These are phyloP conservation scores for Pseudoscleropodium purum DNA, from an alignment of 225 moss, liverwort and hornwort genomes.

Conservation along the genomic window DNA sequence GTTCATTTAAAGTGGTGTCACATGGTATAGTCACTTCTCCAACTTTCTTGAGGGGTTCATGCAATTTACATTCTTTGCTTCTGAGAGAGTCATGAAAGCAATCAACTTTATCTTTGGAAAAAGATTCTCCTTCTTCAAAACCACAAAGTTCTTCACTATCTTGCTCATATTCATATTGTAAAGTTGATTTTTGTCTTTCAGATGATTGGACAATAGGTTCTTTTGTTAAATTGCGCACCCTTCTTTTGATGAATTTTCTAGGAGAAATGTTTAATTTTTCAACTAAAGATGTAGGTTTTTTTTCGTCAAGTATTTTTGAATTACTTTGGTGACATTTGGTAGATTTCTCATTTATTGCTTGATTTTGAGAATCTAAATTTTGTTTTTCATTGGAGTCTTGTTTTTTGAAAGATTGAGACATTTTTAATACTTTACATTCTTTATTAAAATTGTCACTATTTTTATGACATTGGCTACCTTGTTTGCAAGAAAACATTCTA, in stretches of 20 bases:
- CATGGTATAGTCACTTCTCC: neutral
- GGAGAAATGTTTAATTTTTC: neutral
- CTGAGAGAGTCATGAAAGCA: neutral
- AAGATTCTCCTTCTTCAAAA: neutral
- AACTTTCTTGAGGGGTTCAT: neutral
- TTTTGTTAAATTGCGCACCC: neutral
- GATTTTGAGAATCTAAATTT: neutral
- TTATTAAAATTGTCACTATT: neutral
- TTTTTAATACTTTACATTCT: neutral
- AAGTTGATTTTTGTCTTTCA: neutral
- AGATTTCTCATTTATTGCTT: neutral
- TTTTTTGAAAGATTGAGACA: neutral
- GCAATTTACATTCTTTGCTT: slow-evolving; percentile 9
- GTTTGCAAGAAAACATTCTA: slow-evolving; percentile 50
- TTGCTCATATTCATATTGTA: neutral
- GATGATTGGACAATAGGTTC: neutral
- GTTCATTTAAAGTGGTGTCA: slow-evolving; percentile 1
- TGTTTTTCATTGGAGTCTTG: neutral
- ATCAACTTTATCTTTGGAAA: neutral
- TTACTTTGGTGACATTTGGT: neutral
- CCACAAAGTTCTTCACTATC: neutral
- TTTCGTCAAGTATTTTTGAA: neutral
- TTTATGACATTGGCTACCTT: neutral
- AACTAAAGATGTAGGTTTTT: neutral
- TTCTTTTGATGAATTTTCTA: neutral